Conservation (phyloP, 1,284 basidiomycete genomes). For the Ustilago loliicola region DNA sequence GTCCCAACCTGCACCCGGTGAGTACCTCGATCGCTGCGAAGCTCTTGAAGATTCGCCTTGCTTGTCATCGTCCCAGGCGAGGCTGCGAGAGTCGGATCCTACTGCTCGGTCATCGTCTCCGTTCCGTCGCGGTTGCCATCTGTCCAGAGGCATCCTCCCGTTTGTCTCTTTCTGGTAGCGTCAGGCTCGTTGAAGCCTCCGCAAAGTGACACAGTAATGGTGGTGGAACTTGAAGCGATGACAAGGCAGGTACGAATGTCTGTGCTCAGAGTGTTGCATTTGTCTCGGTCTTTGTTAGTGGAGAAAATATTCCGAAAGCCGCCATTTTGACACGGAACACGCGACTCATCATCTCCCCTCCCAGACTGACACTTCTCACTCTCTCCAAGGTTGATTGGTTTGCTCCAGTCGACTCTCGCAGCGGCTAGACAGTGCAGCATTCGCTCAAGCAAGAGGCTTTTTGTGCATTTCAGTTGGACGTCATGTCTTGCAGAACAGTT, state of each 20-base stretch:
- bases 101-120: conserved; percentile 13
- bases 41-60: conserved; percentile 17
- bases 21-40: conserved; percentile 14
- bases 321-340: conserved; percentile 4
- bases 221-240: background rate
- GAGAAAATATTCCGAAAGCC: conserved; percentile 26
- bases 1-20: conserved; percentile 7
- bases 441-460: too few species aligned
- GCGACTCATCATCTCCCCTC: background rate
- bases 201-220: background rate
- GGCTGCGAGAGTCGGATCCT: conserved; percentile 5
- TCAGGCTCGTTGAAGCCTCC: background rate
- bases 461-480: too few species aligned
- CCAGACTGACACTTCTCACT: background rate
- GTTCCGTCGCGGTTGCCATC: conserved; percentile 41
- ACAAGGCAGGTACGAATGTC: background rate
- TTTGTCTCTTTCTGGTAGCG: background rate
- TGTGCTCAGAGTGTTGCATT: conserved; percentile 11
- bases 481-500: background rate
- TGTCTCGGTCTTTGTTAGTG: conserved; percentile 6
- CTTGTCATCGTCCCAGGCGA: conserved; percentile 2
- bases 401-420: too few species aligned
- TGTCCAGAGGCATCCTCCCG: conserved; percentile 30
- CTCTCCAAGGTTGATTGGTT: background rate
- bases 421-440: too few species aligned